A percentile compares a stretch with the other conserved stretches of the same genome.
Evolutionary conservation across 1,284 basidiomycete species (phyloP).

Genomic region (Albatrellus sp.): DNA sequence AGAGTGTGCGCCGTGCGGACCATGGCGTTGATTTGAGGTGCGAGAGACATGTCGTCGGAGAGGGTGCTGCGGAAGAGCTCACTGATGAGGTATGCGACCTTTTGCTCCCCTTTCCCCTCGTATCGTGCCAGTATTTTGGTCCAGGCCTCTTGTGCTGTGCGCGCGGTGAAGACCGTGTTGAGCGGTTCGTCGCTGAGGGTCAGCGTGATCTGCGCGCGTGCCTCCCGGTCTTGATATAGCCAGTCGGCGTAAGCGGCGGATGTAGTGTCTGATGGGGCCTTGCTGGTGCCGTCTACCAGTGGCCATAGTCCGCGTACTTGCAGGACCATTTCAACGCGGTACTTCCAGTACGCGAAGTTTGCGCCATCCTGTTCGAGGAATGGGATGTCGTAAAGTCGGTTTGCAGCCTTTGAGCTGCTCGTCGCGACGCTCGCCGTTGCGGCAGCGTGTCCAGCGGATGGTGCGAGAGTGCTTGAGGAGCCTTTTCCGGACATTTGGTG

Average conservation of each 20-base stretch:
- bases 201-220: conserved; percentile 12
- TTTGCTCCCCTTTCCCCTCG: conserved; percentile 13
- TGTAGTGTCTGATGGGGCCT: background rate
- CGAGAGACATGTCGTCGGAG: conserved; percentile 10
- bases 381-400: conserved; percentile 10
- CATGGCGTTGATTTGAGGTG: conserved; percentile 13
- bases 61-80: conserved; percentile 13
- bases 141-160: conserved; percentile 8
- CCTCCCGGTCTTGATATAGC: conserved; percentile 6
- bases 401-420: no score
- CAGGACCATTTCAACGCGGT: conserved; percentile 9
- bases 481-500: no score
- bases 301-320: conserved; percentile 7
- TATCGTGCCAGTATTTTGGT: conserved; percentile 10
- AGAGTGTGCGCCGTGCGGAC: conserved; percentile 10
- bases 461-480: no score
- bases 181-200: conserved; percentile 13
- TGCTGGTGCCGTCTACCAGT: conserved; percentile 3
- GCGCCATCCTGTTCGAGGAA: conserved; percentile 11
- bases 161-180: conserved; percentile 9
- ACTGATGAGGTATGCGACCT: conserved; percentile 11
- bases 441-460: no score
- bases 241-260: conserved; percentile 9
- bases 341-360: conserved; percentile 14
- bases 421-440: no score